A percentile compares a stretch with the other conserved stretches of the same genome.
Evolutionary conservation across 305 asterid species (phyloP).

Genomic region (Plantago lanceolata): DNA sequence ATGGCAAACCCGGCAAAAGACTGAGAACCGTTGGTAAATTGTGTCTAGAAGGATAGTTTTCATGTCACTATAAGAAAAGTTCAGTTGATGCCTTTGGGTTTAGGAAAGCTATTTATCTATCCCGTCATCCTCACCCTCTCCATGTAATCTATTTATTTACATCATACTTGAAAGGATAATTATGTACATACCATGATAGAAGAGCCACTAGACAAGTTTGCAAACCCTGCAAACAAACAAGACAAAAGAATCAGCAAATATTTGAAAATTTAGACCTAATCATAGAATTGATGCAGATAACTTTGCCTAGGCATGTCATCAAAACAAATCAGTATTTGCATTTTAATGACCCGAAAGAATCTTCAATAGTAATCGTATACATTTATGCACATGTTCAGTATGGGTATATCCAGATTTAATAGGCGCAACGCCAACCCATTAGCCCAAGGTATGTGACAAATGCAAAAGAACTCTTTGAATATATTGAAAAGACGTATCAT

Average conservation of each 20-base stretch:
- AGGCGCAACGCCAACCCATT: too few relatives aligned
- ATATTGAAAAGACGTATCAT: conserved; percentile 18
- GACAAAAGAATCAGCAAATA: conserved; percentile 25
- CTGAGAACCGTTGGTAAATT: not conserved
- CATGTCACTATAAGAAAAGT: not conserved
- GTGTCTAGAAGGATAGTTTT: not conserved
- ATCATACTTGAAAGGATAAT: not conserved
- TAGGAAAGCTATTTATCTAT: too few relatives aligned
- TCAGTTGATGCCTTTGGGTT: too few relatives aligned
- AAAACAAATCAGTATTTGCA: too few relatives aligned
- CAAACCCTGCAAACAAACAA: conserved; percentile 61
- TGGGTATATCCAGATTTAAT: too few relatives aligned
- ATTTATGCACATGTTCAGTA: too few relatives aligned
- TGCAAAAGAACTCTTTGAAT: not conserved
- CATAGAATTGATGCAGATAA: too few relatives aligned
- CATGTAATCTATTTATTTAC: not conserved
- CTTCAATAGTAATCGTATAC: too few relatives aligned
- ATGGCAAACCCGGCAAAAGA: not conserved
- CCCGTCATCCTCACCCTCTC: not conserved
- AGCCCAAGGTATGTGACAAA: not conserved
- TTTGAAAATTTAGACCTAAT: conserved; percentile 3
- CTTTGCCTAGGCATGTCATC: too few relatives aligned
- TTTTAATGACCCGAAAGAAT: too few relatives aligned
- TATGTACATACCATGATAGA: conserved; percentile 67
- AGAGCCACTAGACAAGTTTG: conserved; percentile 90